Base-by-base conservation (phyloP, 2,329 filamentous ascomycete species). In the Myriosclerotinia scirpicola region DNA sequence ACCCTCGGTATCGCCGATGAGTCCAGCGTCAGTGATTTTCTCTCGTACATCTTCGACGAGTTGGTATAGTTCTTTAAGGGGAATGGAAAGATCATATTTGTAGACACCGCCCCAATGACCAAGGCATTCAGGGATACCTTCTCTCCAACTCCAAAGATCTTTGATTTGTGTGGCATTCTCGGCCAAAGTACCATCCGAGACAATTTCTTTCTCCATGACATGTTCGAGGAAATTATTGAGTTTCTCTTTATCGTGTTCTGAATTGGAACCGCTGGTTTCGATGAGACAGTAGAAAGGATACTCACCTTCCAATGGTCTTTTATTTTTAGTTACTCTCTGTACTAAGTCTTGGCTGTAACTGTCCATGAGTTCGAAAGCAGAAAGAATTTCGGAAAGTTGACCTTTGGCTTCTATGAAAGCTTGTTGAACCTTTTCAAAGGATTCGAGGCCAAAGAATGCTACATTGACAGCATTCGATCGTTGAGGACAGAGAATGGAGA, bases 361-460 rank as follows among this genome's bases (percentile, higher is more conserved):
- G 73, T 99, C 95, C 94, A 99, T 99, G 70, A 99, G 84, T 81
- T 99, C 95, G 76, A 99, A 99, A 0, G 95, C 95, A 3, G 94
- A 98, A 5, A 99, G 84, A 73, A 99, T 98, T 80, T 99, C 95
- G 0, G 90, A 92, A 0, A 99, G 86, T 77, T 97, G 91, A 50
- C 84, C 83, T 82, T 97, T 98, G 64, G 95, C 94, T 78, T 94
- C 91, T 55, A 87, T 85, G 83, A 95, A 99, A 1, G 94, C 92
- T 73, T 85, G 80, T 76, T 95, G 92, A 15, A 92, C 92, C 77
- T 97, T 89, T 58, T 97, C 93, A 78, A 91, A 99, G 52, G 90
- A 96, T 73, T 94, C 88, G 36, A 98, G 82, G 40, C 93, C 94
- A 71, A 99, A 93, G 78, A 96, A 95, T 34, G 95, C 95, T 11